Conservation (phyloP, 1,139 yeast genomes). For the Pneumocystis wakefieldiae region DNA sequence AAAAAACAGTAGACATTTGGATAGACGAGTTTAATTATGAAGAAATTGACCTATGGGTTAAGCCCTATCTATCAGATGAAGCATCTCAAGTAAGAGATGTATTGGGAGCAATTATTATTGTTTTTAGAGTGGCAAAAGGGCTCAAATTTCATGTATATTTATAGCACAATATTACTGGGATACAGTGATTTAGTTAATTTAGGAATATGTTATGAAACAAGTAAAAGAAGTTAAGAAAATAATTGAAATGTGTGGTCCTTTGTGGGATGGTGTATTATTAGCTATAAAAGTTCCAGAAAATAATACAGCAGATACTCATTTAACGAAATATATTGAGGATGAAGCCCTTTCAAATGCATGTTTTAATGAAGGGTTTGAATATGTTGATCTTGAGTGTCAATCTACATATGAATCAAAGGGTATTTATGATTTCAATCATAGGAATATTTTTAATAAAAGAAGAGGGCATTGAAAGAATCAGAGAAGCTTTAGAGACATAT, state of each 20-base stretch:
- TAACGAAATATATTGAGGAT: neutral
- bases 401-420: conserved; percentile 7
- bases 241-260: neutral
- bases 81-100: conserved; percentile 10
- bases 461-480: conserved; percentile 7
- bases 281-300: neutral
- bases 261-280: conserved; percentile 3
- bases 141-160: neutral
- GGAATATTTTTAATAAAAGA: neutral
- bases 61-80: conserved; percentile 8
- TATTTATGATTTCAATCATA: neutral
- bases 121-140: conserved; percentile 3
- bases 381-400: conserved; percentile 3
- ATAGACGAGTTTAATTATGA: conserved; percentile 9
- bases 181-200: neutral
- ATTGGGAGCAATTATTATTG: conserved; percentile 9
- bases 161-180: neutral
- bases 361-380: conserved; percentile 9
- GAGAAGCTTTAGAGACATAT: conserved; percentile 8
- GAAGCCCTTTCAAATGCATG: conserved; percentile 4
- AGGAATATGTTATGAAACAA: conserved; percentile 1
- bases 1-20: conserved; percentile 10
- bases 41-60: conserved; percentile 1
- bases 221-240: conserved; percentile 5
- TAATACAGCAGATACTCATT: neutral